Conservation (phyloP, 345 rosid species). For the Salix dunnii region DNA sequence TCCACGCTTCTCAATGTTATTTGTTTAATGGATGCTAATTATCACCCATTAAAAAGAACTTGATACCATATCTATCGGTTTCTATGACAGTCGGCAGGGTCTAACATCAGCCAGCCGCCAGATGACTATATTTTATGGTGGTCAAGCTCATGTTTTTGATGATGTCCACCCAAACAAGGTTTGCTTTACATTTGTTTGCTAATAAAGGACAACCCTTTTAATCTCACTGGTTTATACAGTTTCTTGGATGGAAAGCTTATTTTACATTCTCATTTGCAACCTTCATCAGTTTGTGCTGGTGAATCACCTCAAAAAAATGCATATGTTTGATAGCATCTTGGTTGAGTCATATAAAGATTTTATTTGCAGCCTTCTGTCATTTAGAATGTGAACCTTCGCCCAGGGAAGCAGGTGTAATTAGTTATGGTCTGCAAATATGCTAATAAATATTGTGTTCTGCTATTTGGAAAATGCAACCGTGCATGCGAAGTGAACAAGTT, state of each 20-base stretch:
- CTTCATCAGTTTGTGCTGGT: slow-evolving; percentile 7
- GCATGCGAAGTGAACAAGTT: not conserved
- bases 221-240: not conserved
- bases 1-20: not conserved
- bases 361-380: not conserved
- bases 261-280: not conserved
- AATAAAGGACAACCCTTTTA: not conserved
- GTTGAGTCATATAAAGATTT: not conserved
- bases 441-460: not conserved
- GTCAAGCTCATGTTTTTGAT: slow-evolving; percentile 99
- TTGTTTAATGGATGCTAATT: not conserved
- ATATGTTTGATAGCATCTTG: not conserved
- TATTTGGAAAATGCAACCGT: not conserved
- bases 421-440: not conserved
- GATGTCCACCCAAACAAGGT: slow-evolving; percentile 98
- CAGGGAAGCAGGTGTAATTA: not conserved
- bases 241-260: slow-evolving; percentile 2
- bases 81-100: slow-evolving; percentile 47
- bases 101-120: slow-evolving; percentile 56
- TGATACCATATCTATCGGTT: slow-evolving; percentile 1
- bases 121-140: slow-evolving; percentile 96
- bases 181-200: slow-evolving; percentile 1
- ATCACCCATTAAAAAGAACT: not conserved
- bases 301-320: not conserved
- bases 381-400: not conserved